Base-by-base conservation (phyloP, 2,329 filamentous ascomycete genomes). In the Paecilomyces sp. region DNA sequence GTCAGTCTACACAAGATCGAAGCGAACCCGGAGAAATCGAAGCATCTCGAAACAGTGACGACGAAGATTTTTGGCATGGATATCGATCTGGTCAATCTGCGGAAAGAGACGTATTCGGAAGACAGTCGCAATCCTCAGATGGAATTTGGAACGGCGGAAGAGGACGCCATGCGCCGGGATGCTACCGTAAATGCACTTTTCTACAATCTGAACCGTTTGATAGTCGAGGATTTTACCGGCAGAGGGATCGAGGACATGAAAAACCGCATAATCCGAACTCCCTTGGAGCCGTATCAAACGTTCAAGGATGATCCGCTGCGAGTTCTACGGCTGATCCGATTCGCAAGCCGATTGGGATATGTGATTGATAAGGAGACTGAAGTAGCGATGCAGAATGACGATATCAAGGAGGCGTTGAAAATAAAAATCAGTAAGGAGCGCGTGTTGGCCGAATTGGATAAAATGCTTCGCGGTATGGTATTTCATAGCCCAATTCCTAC, bases 181-280 rank as follows among this genome's bases (percentile, higher is more conserved):
- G 92, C 93, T 24, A 97, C 92, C 0, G 87, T 97, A 62, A 99
- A 99, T 72, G 91, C 94, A 25, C 84, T 99, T 63, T 97, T 97
- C 77, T 97, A 94, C 80, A 97, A 97, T 67, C 79, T 99, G 47
- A 87, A 92, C 68, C 91, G 88, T 0, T 83, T 85, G 34, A 68
- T 82, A 60, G 83, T 97, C 36, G 93, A 97, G 73, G 94, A 99
- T 71, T 89, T 95, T 62, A 95, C 91, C 0, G 83, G 83, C 7
- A 76, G 74, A 47, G 93, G 94, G 0, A 78, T 95, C 36, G 71
- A 83, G 7, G 93, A 97, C 70, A 85, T 97, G 85, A 73, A 81
- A 34, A 78, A 80, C 1, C 84, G 85, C 62, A 78, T 92, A 56
- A 92, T 99, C 64, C 84, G 89, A 58, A 97, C 94, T 2, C 93